Base-by-base conservation (phyloP, 129 eudicot genomes). In the Deinandra increscens region DNA sequence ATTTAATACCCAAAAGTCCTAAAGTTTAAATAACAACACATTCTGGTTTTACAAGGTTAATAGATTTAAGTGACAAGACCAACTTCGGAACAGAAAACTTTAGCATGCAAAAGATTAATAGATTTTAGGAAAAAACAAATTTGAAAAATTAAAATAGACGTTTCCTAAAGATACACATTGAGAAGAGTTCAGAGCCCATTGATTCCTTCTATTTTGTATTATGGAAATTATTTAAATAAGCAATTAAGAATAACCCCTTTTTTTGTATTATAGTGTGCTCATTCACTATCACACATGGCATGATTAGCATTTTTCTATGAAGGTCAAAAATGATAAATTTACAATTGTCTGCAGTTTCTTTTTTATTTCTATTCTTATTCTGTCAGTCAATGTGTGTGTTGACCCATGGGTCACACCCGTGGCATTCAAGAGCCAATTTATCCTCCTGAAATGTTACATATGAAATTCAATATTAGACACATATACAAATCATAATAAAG, bases 171-270 rank as follows among this genome's bases (percentile, higher is more conserved):
- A 43, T 13, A 43, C 49, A 43, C 49, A 11, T 43, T 11, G 49
- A 43, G 7, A 43, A 19, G 33, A 53, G 33, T 53, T 18, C 60
- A 19, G 20, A 14, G 60, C 60, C 58, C 29, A 53, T 9, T 53
- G 60, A 53, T 53, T 53, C 60, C 29, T 53, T 53, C 13, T 53
- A 53, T 9, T 53, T 53, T 20, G 60, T 53, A 53, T 49, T 49
- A 9, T 15, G 12, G 56, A 49, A 19, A 49, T 26, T 49, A 49
- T 49, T 17, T 19, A 15, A 17, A 49, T 20, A 20, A 20, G 60
- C 14, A 53, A 20, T 18, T 18, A 53, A 53, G 9, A 20, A 51
- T 19, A 53, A 8, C 31, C 14, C 5, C 8, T 53, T 53, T 11
- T 20, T 53, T 19, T 53, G 60, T 53, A 19, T 53, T 50, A 18